Base-by-base conservation (phyloP, 495 filamentous ascomycete species). In the Aspergillus cristatus region DNA sequence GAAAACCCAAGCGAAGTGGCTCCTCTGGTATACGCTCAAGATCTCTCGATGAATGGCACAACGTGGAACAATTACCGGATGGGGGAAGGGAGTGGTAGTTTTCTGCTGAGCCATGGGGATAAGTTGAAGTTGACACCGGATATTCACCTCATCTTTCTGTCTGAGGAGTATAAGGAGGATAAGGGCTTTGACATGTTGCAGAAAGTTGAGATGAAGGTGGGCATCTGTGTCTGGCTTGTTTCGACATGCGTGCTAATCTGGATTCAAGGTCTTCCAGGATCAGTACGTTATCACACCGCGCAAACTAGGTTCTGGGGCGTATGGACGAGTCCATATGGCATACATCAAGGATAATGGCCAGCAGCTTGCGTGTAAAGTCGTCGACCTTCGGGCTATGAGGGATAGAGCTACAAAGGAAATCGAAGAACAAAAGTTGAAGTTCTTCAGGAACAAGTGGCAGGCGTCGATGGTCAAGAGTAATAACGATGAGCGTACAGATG, bases 1-100 rank as follows among this genome's bases (percentile, higher is more conserved):
- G 57, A 63, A 1, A 49, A 59, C 13, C 40, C 47, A 0, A 26
- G 47, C 1, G 48, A 54, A 3, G 50, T 70, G 1, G 46, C 60
- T 1, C 72, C 75, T 0, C 51, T 81, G 18, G 60, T 82, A 4
- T 83, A 81, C 36, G 75, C 75, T 14, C 65, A 78, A 29, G 75
- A 83, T 39, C 51, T 74, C 6, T 81, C 78, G 2, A 48, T 50
- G 5, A 78, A 77, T 45, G 76, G 78, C 2, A 76, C 72, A 0
- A 58, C 51, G 18, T 67, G 79, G 57, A 74, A 78, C 38, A 58
- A 53, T 1, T 46, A 51, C 16, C 51, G 57, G 2, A 68, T 78
- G 43, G 71, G 67, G 0, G 55, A 51, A 25, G 50, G 48, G 1
- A 47, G 48, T 12, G 57, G 53, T 11, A 54, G 65, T 14, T 61